Evolutionary conservation across 1,284 basidiomycete genomes (phyloP), one percentile per base, ranked within the genome.

Genomic region (Cryptococcus sp.): DNA sequence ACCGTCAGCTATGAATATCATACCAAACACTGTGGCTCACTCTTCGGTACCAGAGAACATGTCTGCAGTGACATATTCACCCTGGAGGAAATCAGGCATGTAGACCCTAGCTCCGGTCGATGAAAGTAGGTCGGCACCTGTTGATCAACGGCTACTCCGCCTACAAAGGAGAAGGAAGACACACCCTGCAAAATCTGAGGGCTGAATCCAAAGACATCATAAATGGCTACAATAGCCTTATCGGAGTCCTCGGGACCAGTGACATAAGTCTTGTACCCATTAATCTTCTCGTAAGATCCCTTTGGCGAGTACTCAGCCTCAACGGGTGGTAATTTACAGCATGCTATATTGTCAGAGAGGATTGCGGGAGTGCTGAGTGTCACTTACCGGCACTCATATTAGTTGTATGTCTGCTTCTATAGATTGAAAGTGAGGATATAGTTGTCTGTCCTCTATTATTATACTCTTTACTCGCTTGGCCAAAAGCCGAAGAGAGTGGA

Each of bases 281-380:
- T 60, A 54, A 78, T 55, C 22, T 70, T 67, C 28, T 45, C 47
- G 52, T 66, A 77, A 7, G 57, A 51, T 31, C 78, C 78, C 67
- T 77, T 77, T 56, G 76, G 71, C n/a, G 74, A 70, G 70, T 79
- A 78, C 50, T 76, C 67, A 48, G 72, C 73, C 66, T 76, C 59
- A 50, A 77, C 76, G 42, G 78, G 77, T 23, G 78, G 76, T 49
- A 78, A 69, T 47, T 64, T 65, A 73, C 78, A 79, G 72, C 77
- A 79, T n/a, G 76, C 78, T 70, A 52, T 7, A 10, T 43, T 19
- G 41, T 43, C 41, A 43, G 41, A 5, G 5, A 22, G 18, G 36
- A 16, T 39, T 39, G 36, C 36, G 5, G 7, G 36, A 19, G 5
- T n/a, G 36, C 7, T 4, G 36, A 4, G 36, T 4, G 7, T 39